Percentiles rank a stretch among this genome's conserved stretches.
phyloP scores from a whole-genome alignment of 805 yeast genomes.

The Huiozyma naganishii region DNA sequence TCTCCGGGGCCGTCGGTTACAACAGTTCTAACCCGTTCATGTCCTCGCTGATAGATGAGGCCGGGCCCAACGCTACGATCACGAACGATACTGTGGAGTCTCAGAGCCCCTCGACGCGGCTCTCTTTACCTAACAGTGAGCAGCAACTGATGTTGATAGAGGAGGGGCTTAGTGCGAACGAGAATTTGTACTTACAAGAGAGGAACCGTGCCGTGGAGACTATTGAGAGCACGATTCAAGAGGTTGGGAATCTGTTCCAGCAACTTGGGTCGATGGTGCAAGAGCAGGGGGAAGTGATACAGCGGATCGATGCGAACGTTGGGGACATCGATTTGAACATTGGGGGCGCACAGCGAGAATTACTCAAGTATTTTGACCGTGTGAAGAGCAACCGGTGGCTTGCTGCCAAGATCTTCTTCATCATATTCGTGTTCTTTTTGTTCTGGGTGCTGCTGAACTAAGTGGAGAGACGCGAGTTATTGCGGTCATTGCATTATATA shows the following conservation, averaged over 20 bases:
- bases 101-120: background rate
- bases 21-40: slow-evolving; percentile 33
- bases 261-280: slow-evolving; percentile 96
- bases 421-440: slow-evolving; percentile 64
- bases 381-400: slow-evolving; percentile 89
- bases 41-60: slow-evolving; percentile 23
- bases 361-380: slow-evolving; percentile 77
- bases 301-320: slow-evolving; percentile 88
- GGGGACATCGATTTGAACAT: slow-evolving; percentile 88
- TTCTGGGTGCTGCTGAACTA: slow-evolving; percentile 71
- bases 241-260: slow-evolving; percentile 87
- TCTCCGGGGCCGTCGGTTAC: slow-evolving; percentile 8
- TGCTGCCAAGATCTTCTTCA: slow-evolving; percentile 79
- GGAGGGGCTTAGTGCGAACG: slow-evolving; percentile 44
- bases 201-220: slow-evolving; percentile 89
- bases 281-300: slow-evolving; percentile 94
- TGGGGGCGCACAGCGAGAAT: slow-evolving; percentile 87
- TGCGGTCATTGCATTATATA: background rate
- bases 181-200: slow-evolving; percentile 60
- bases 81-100: background rate
- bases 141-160: slow-evolving; percentile 74
- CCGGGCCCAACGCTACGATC: slow-evolving; percentile 8
- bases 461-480: background rate
- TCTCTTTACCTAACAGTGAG: slow-evolving; percentile 44
- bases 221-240: slow-evolving; percentile 92